These are phyloP conservation scores for Paracoccidioides lutzii DNA, from an alignment of 2,329 filamentous ascomycete genomes.

Conservation along the genomic window DNA sequence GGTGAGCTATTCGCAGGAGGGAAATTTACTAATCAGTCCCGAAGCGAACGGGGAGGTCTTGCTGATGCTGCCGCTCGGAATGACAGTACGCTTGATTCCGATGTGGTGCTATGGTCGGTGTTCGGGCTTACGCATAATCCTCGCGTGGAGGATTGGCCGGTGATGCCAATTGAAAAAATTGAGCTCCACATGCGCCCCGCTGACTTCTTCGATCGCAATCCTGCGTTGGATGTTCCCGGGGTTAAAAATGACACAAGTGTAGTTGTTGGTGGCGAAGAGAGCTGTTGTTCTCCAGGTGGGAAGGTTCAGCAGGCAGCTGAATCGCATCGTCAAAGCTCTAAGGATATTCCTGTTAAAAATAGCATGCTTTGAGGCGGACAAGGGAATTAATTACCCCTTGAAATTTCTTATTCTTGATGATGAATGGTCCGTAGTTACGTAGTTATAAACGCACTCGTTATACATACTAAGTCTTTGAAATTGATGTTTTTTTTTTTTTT, in stretches of 20 bases:
- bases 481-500: no score
- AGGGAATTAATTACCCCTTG: no score
- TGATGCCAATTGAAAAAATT: conserved; percentile 38
- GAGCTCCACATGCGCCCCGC: conserved; percentile 35
- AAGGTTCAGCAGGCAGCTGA: conserved; percentile 1
- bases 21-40: conserved; percentile 35
- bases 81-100: conserved; percentile 32
- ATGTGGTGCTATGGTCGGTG: conserved; percentile 39
- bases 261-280: conserved; percentile 8
- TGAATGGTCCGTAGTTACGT: not conserved
- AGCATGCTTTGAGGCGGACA: not conserved
- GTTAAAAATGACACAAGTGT: conserved; percentile 16
- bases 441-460: no score
- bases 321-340: conserved; percentile 1
- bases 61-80: conserved; percentile 32
- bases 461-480: no score
- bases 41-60: conserved; percentile 32
- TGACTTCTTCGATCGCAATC: conserved; percentile 40
- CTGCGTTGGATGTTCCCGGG: conserved; percentile 37
- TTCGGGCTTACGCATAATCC: conserved; percentile 42
- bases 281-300: not conserved
- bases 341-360: conserved; percentile 3
- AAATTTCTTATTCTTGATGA: not conserved
- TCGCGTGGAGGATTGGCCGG: conserved; percentile 39
- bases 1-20: conserved; percentile 39